Base-by-base conservation (phyloP, 2,329 filamentous ascomycete species). In the Fragosphaeria purpurea region DNA sequence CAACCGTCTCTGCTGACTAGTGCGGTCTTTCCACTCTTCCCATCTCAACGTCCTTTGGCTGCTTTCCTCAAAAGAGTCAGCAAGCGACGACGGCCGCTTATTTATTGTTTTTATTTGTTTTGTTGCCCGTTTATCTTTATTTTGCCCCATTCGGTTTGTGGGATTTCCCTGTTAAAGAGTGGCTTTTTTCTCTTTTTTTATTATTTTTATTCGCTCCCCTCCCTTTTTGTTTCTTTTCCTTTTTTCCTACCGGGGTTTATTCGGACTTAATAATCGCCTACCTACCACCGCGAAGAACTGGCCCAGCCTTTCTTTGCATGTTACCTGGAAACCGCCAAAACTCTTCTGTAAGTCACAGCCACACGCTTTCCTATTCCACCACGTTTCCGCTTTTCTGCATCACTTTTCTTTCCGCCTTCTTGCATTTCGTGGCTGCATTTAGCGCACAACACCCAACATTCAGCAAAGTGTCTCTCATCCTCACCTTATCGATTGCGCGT, bases 231-330 rank as follows among this genome's bases (percentile, higher is more conserved):
- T 22, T 37, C 35, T 11, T 37, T 11, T 37, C 35, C 35, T 37
- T 11, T 37, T 11, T 37, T 11, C 35, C 35, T 37, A 7, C 11
- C 35, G 7, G 7, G 7, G 7, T 11, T 11, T 37, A 7, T 37
- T 11, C 35, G 7, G 35, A 7, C 11, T 37, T 7, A 7, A 7
- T 37, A 37, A 37, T 37, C 35, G 12, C 22, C 33, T 38, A 41
- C 50, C 50, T 52, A 46, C 53, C 53, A 52, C 53, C 47, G 30
- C 22, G 8, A 40, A 46, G 47, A 52, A 52, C 53, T 35, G 42
- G 12, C 40, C 47, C 53, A 51, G 51, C 50, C 53, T 52, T 49
- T 46, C 34, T 50, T 35, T 8, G 35, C 34, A 38, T 22, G 4
- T n/a, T 31, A 3, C 7, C 35, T 37, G 7, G 11, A 37, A 22